These are phyloP conservation scores for Nakazawaea laoshanensis DNA, from an alignment of 805 yeast species.

Conservation along the genomic window DNA sequence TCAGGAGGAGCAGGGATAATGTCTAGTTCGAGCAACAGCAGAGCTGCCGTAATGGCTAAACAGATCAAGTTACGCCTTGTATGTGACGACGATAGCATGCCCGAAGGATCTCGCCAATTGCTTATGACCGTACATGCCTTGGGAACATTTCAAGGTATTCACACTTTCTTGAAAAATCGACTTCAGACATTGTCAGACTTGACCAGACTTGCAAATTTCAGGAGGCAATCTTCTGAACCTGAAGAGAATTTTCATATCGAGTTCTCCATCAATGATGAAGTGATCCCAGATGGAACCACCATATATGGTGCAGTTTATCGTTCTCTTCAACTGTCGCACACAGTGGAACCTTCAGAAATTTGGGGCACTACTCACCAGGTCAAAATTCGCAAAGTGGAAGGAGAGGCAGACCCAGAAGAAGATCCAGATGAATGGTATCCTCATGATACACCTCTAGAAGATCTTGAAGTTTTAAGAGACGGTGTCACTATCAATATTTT, in stretches of 20 bases:
- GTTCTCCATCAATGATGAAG: conserved; percentile 49
- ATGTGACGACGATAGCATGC: conserved; percentile 24
- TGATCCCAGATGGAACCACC: conserved; percentile 58
- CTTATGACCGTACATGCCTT: conserved; percentile 49
- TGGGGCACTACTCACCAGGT: conserved; percentile 55
- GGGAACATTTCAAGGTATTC: conserved; percentile 48
- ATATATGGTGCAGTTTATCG: conserved; percentile 68
- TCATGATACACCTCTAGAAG: conserved; percentile 18
- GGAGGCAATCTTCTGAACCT: conserved; percentile 1
- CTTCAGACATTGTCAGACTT: conserved; percentile 22
- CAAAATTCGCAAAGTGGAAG: conserved; percentile 31
- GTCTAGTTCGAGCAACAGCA: conserved; percentile 17
- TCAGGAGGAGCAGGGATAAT: conserved; percentile 24
- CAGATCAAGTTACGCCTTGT: conserved; percentile 56
- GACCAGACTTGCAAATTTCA: conserved; percentile 13
- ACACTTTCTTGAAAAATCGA: conserved; percentile 35
- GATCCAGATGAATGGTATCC: conserved; percentile 23
- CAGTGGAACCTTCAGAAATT: conserved; percentile 37
- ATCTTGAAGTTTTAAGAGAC: conserved; percentile 23
- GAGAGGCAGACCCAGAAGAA: conserved; percentile 16
- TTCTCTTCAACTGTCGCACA: conserved; percentile 28
- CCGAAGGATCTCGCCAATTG: conserved; percentile 20
- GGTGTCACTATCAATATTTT: conserved; percentile 30
- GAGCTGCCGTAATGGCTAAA: conserved; percentile 58
- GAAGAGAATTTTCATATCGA: conserved; percentile 34